phyloP scores from a whole-genome alignment of 164 flowering plant species.

The Vitis rupestris region DNA sequence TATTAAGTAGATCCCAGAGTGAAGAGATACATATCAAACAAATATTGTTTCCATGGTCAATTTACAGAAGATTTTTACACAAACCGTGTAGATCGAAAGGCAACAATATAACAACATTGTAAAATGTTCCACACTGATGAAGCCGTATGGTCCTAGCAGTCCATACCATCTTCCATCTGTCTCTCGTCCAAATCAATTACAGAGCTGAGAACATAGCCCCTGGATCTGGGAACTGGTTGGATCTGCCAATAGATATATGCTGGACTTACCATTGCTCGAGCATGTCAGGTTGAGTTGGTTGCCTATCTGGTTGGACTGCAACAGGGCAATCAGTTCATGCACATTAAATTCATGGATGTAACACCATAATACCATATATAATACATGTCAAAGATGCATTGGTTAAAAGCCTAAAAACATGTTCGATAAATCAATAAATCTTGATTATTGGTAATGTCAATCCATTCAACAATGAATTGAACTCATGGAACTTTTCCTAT shows the following conservation, averaged over 20 bases:
- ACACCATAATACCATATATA: too few species aligned
- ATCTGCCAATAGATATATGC: slow-evolving; percentile 35
- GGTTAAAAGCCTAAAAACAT: too few species aligned
- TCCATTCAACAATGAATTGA: background rate
- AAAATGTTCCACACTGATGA: background rate
- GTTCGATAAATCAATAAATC: too few species aligned
- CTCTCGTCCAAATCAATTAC: slow-evolving; percentile 39
- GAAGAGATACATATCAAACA: too few species aligned
- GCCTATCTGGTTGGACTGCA: slow-evolving; percentile 66
- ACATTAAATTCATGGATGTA: background rate
- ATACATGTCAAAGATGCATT: too few species aligned
- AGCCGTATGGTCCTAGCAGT: background rate
- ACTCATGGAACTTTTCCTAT: background rate
- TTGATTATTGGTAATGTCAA: background rate
- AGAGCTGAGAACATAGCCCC: slow-evolving; percentile 61
- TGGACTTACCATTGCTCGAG: slow-evolving; percentile 47
- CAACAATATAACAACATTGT: background rate
- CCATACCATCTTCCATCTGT: slow-evolving; percentile 2
- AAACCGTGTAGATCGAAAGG: background rate
- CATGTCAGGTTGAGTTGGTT: slow-evolving; percentile 70
- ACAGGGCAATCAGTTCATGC: background rate
- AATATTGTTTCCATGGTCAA: too few species aligned
- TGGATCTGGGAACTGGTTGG: slow-evolving; percentile 45
- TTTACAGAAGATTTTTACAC: too few species aligned
- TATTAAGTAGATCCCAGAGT: too few species aligned